Percentiles rank a stretch among this genome's conserved stretches.
Conservation (phyloP, 2,329 filamentous ascomycete genomes). For the Claviceps purpurea region DNA sequence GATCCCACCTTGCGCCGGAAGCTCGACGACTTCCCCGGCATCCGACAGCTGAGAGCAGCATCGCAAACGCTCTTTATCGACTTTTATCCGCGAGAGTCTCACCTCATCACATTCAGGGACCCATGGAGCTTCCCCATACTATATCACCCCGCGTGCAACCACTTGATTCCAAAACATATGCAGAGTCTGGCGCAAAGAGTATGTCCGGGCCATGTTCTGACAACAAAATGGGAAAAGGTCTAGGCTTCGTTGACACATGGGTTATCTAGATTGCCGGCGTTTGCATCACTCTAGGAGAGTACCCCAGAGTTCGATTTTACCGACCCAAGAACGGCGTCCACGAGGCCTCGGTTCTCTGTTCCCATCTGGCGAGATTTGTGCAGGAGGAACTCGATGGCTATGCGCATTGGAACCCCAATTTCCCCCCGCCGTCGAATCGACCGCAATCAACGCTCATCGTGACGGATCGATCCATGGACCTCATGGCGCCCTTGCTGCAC, state of each 20-base stretch:
- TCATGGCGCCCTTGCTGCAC: constrained; percentile 76
- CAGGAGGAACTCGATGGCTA: constrained; percentile 87
- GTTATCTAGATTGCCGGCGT: constrained; percentile 36
- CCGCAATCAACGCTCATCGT: constrained; percentile 76
- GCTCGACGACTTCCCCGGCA: constrained; percentile 56
- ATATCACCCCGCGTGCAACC: constrained; percentile 83
- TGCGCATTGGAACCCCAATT: constrained; percentile 62
- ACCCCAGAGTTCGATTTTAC: constrained; percentile 87
- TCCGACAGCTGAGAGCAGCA: constrained; percentile 61
- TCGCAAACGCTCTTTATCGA: constrained; percentile 78
- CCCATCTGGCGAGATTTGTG: constrained; percentile 78
- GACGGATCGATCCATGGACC: constrained; percentile 84
- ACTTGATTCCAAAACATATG: constrained; percentile 70
- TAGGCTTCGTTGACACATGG: not conserved
- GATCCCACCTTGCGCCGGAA: constrained; percentile 57
- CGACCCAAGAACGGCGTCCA: constrained; percentile 61
- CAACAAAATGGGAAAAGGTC: not conserved
- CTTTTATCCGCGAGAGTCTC: constrained; percentile 82
- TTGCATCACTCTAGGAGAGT: constrained; percentile 86
- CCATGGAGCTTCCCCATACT: constrained; percentile 91
- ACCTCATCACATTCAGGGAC: constrained; percentile 81
- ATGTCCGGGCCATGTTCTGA: constrained; percentile 2
- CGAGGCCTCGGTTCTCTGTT: constrained; percentile 77
- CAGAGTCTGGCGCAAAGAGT: constrained; percentile 81
- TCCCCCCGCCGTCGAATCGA: constrained; percentile 64